Conservation (phyloP, 768 basidiomycete species). For the Auriscalpium microsporum region DNA sequence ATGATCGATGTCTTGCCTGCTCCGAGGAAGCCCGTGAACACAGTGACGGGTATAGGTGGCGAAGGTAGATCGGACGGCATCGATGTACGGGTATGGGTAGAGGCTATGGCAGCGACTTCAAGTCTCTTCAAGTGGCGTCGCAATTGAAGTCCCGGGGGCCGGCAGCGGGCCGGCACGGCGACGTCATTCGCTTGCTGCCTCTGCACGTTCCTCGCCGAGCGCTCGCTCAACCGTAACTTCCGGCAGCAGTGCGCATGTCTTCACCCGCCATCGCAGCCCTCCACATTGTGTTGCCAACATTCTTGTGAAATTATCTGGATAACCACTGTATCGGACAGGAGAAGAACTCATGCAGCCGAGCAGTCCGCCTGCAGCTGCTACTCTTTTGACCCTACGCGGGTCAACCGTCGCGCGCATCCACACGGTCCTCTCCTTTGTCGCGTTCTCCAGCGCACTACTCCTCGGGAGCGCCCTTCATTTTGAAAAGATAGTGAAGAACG, state of each 20-base stretch:
- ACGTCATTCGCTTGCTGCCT: neutral
- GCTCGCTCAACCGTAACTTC: too few species aligned
- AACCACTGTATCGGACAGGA: neutral
- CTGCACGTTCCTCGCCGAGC: neutral
- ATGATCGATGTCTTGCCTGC: constrained; percentile 79
- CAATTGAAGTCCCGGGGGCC: too few species aligned
- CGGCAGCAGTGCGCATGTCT: too few species aligned
- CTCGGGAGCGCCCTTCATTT: constrained; percentile 68
- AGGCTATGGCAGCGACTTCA: too few species aligned
- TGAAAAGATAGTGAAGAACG: constrained; percentile 79
- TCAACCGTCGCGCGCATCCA: constrained; percentile 54
- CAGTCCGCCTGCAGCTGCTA: neutral
- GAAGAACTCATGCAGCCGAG: neutral
- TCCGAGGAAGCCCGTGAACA: constrained; percentile 91
- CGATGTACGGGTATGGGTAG: neutral
- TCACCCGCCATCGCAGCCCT: too few species aligned
- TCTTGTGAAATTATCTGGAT: too few species aligned
- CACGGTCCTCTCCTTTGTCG: constrained; percentile 53
- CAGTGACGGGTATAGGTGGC: constrained; percentile 70
- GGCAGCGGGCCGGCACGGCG: neutral
- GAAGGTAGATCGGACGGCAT: neutral
- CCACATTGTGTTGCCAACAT: too few species aligned
- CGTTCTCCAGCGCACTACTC: constrained; percentile 57
- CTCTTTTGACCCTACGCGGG: constrained; percentile 30
- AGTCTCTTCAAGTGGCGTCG: too few species aligned